A percentile compares a stretch with the other conserved stretches of the same genome.
Conservation (phyloP, 2,329 filamentous ascomycete genomes). For the Simplicillium aogashimaense region DNA sequence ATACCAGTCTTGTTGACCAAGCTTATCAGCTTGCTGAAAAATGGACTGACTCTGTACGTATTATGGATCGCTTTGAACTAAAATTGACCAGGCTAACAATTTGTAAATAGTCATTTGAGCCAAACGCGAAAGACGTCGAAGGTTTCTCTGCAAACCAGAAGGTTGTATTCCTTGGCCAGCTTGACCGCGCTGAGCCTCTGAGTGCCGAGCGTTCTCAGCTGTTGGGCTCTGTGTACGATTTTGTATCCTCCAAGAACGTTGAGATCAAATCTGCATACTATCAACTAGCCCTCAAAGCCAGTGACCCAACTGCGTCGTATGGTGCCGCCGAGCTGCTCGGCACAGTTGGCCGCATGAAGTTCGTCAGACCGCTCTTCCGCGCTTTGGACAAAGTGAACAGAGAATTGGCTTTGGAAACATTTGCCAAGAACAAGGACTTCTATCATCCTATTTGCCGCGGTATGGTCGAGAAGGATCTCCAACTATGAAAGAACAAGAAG, state of each 20-base stretch:
- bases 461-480: slow-evolving; percentile 80
- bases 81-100: slow-evolving; percentile 13
- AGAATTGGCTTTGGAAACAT: slow-evolving; percentile 68
- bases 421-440: slow-evolving; percentile 79
- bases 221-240: slow-evolving; percentile 67
- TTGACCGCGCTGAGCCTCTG: slow-evolving; percentile 58
- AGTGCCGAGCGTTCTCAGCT: slow-evolving; percentile 54
- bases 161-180: slow-evolving; percentile 77
- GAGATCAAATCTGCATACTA: slow-evolving; percentile 79
- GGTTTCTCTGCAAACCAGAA: slow-evolving; percentile 78
- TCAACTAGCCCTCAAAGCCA: slow-evolving; percentile 65
- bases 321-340: slow-evolving; percentile 68
- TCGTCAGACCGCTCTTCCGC: slow-evolving; percentile 77
- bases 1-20: slow-evolving; percentile 75
- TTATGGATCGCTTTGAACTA: slow-evolving; percentile 14
- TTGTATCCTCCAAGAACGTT: slow-evolving; percentile 68
- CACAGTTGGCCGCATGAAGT: slow-evolving; percentile 91
- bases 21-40: slow-evolving; percentile 76
- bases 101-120: slow-evolving; percentile 43
- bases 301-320: slow-evolving; percentile 57
- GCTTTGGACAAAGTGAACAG: slow-evolving; percentile 66
- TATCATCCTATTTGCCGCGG: slow-evolving; percentile 89
- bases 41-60: slow-evolving; percentile 56
- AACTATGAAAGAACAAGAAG: slow-evolving; percentile 20
- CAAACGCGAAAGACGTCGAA: slow-evolving; percentile 57